These are phyloP conservation scores for Stagonosporopsis cucurbitacearum DNA, from an alignment of 2,329 filamentous ascomycete species.

Conservation along the genomic window DNA sequence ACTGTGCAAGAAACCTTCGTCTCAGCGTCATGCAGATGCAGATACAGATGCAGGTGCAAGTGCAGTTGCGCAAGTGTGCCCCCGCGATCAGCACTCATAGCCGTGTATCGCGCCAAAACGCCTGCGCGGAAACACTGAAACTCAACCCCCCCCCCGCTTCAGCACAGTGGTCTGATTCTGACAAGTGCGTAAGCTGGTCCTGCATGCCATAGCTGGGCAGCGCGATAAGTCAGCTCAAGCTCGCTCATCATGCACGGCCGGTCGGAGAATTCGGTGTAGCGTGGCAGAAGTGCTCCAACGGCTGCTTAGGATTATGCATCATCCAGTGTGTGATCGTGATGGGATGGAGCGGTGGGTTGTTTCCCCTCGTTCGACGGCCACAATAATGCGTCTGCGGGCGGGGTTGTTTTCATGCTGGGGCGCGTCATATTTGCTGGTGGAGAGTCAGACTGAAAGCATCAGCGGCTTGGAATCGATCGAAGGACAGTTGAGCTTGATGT, in stretches of 20 bases:
- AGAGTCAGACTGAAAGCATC: too few relatives aligned
- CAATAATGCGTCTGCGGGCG: not conserved
- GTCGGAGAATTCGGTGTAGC: not conserved
- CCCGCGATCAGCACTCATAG: not conserved
- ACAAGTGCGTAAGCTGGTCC: not conserved
- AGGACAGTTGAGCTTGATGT: not conserved
- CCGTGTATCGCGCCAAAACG: not conserved
- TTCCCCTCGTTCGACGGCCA: too few relatives aligned
- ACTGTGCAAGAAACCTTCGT: not conserved
- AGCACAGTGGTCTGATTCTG: not conserved
- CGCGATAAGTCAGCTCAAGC: not conserved
- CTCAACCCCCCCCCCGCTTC: not conserved
- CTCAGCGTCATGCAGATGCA: not conserved
- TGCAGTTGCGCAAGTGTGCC: not conserved
- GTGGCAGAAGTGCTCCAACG: not conserved
- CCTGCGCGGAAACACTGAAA: not conserved
- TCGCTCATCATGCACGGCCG: not conserved
- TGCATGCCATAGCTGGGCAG: conserved; percentile 1
- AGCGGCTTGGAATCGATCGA: not conserved
- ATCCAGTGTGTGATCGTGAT: not conserved
- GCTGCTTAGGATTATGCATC: not conserved
- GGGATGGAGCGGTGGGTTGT: too few relatives aligned
- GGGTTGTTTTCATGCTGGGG: too few relatives aligned
- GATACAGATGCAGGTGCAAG: not conserved
- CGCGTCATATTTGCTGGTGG: not conserved